A percentile compares a stretch with the other conserved stretches of the same genome.
Conservation (phyloP, 306 rosid species). For the Cicer judaicum region DNA sequence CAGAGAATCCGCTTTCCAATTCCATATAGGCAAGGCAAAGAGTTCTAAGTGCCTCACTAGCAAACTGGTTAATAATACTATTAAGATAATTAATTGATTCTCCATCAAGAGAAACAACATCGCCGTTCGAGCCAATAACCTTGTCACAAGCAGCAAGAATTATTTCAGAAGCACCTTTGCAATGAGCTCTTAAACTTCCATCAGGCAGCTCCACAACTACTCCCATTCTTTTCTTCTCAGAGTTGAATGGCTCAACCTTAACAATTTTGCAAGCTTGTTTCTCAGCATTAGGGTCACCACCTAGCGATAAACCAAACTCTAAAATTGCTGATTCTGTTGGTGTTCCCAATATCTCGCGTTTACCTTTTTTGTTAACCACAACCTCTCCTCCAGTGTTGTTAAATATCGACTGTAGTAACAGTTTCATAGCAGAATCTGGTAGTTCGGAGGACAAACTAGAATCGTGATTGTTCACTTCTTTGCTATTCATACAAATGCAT, state of each 20-base stretch:
- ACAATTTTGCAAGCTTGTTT: conserved; percentile 60
- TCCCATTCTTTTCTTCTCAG: conserved; percentile 87
- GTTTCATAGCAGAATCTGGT: conserved; percentile 60
- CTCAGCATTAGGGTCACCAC: conserved; percentile 76
- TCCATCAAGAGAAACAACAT: conserved; percentile 70
- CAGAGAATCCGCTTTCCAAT: conserved; percentile 64
- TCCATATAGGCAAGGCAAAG: conserved; percentile 87
- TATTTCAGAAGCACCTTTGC: conserved; percentile 96
- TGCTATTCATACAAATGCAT: conserved; percentile 74
- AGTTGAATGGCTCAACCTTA: conserved; percentile 96
- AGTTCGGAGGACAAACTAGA: conserved; percentile 57
- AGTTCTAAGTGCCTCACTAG: conserved; percentile 89
- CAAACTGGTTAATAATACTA: conserved; percentile 69
- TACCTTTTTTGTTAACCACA: conserved; percentile 69
- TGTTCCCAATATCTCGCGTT: conserved; percentile 78
- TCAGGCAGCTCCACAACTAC: conserved; percentile 74
- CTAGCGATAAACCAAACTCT: conserved; percentile 77
- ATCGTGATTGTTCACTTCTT: conserved; percentile 53
- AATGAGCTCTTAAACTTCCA: conserved; percentile 76
- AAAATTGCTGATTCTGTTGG: conserved; percentile 90
- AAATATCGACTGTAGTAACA: conserved; percentile 78
- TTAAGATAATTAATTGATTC: conserved; percentile 59
- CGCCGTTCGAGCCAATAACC: conserved; percentile 69
- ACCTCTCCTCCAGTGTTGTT: conserved; percentile 93
- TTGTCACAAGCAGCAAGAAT: conserved; percentile 83